Evolutionary conservation across 768 basidiomycete species (phyloP), one percentile per base, ranked within the genome.

Genomic region (Phanerochaete carnosa): DNA sequence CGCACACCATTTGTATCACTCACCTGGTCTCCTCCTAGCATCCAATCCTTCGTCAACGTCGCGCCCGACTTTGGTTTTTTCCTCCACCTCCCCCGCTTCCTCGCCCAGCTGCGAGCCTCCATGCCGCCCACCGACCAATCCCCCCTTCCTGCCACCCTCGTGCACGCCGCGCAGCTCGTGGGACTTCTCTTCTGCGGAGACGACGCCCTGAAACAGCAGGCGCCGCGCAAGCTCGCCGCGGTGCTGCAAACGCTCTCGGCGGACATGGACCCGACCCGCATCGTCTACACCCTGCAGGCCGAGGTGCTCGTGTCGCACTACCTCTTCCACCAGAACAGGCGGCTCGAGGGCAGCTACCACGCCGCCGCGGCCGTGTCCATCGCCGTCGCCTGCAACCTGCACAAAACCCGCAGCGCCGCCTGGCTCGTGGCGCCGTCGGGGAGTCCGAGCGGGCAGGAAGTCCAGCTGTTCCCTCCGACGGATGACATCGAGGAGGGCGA

Each of bases 271-370:
- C 78, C 66, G 62, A 73, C 53, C 67, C 73, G 52, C 68, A 73
- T 83, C 46, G 69, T 71, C 43, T 67, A 70, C 49, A 65, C 65
- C 3, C 66, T 72, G 57, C 71, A 72, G 45, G 67, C 71, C 9
- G 71, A 89, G 61, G 73, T 90, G 3, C 77, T 92, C n/a, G 75
- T 91, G 28, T 75, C 84, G 1, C 80, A 83, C 65, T 89, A 86
- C 69, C 83, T 90, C 66, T 82, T 86, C 67, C 81, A 83, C 51
- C 79, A 74, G 22, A 86, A 85, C 57, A 77, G 82, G 32, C 71
- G 82, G 35, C 74, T 88, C 1, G 85, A 87, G 62, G 89, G 87
- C 7, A 84, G 83, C 66, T 79, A 80, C 59, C 71, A 72, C 51
- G 59, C 80, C 25, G 79, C 80, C 50, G 73, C 80, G 12, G 75